Conservation (phyloP, 805 yeast species). For the Tetrapisispora taiwanensis region DNA sequence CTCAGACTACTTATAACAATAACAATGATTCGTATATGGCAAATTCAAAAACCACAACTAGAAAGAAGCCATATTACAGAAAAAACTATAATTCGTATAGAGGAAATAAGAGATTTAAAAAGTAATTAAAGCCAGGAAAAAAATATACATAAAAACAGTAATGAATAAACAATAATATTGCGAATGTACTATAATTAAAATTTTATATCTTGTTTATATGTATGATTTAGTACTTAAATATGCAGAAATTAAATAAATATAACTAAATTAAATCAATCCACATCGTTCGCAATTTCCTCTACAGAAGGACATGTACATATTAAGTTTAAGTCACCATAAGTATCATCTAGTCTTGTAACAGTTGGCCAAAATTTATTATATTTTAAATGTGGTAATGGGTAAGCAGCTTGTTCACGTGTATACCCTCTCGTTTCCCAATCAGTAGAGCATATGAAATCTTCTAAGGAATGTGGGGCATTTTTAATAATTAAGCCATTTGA, state of each 20-base stretch:
- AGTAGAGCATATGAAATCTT: constrained; percentile 54
- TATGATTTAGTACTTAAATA: too few species aligned
- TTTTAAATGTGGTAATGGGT: constrained; percentile 69
- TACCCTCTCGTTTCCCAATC: constrained; percentile 84
- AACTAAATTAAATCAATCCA: neutral
- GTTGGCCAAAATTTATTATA: constrained; percentile 89
- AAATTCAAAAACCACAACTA: neutral
- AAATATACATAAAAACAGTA: too few species aligned
- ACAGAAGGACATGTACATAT: constrained; percentile 90
- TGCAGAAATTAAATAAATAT: neutral
- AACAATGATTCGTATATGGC: constrained; percentile 4
- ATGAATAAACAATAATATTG: too few species aligned
- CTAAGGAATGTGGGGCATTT: constrained; percentile 86
- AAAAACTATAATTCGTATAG: neutral
- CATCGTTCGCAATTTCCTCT: constrained; percentile 49
- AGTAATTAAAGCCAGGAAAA: too few species aligned
- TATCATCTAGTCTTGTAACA: constrained; percentile 86
- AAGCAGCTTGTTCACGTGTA: constrained; percentile 87
- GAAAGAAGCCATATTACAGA: neutral
- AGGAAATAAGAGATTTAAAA: constrained; percentile 4
- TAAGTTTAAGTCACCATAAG: constrained; percentile 86
- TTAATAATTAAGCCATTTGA: constrained; percentile 62
- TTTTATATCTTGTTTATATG: too few species aligned
- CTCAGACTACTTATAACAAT: neutral
- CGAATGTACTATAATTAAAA: too few species aligned